Base-by-base conservation (phyloP, 1,139 yeast genomes). In the Kluyveromyces sp. region DNA sequence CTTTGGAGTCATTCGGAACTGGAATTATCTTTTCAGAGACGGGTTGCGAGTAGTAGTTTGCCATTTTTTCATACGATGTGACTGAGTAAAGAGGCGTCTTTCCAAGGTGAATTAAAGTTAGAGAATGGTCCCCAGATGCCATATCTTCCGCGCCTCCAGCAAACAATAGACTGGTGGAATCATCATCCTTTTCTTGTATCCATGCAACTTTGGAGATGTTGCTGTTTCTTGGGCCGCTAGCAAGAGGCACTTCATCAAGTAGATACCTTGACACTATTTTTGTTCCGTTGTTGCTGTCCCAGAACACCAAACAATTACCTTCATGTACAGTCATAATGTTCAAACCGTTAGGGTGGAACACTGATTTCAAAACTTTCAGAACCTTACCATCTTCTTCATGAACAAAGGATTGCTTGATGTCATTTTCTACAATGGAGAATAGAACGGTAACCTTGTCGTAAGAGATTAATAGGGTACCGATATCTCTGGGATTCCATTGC, bases 271-370 rank as follows among this genome's bases (percentile, higher is more conserved):
- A 89, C 45, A 80, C 81, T 6, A 92, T 68, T 38, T 81, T 65
- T 12, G 77, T 76, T 0, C 94, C 95, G 34, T 81, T 80, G 32
- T 78, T 73, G 0, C 86, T 81, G 63, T 92, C 98, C 96, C 97
- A 94, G 56, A 92, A 92, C 3, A 78, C 95, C 38, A 94, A 57
- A 0, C 94, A 75, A 41, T 89, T 92, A 55, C 89, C 96, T 16
- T 68, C 77, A 59, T 89, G 94, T 1, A 79, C 75, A 0, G 95
- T 82, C 13, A 85, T 73, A 4, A 87, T 68, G 60, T 89, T 95
- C 38, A 87, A 73, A 0, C 97, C 96, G 60, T 88, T 87, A 2
- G 99, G 98, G 60, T 89, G 96, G 77, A 86, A 92, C 34, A 78
- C 70, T 0, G 96, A 81, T 43, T 77, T 78, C 2, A 69, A 54